Base-by-base conservation (phyloP, 2,329 filamentous ascomycete genomes). In the Ampelomyces quisqualis region DNA sequence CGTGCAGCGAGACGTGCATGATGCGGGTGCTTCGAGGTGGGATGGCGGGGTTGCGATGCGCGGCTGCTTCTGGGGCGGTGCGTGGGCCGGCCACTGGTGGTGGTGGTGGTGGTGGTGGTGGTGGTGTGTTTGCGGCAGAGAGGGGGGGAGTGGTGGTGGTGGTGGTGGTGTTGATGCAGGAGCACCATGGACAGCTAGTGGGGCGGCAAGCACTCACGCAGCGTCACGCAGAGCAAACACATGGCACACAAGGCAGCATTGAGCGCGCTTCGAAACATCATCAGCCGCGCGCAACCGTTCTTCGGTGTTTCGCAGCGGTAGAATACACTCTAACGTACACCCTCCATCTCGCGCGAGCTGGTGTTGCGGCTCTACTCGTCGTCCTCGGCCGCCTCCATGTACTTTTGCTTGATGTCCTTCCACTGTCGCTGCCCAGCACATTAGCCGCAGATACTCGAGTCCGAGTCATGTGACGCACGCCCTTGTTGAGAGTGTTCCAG, bases 361-460 rank as follows among this genome's bases (percentile, higher is more conserved):
- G 8, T 22, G 21, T 14, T 34, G 37, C 40, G n/a, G 30, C 39
- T 28, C 51, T 66, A 65, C 53, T 67, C 73, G 45, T 85, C 83
- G 54, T 83, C 83, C 53, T 86, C 84, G 41, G 77, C 80, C 45
- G 78, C 77, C 73, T 87, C 67, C 64, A 95, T 72, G 73, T 95
- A 98, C 73, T 80, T 85, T 72, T 84, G 76, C 76, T 94, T 91
- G 77, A 98, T 96, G 72, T 98, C 93, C 81, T 96, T 96, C 93
- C 93, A 97, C 94, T 96, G 91, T 67, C 91, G 89, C 91, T 97
- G 67, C 60, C 44, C 18, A 13, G 9, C 18, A 19, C 11, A 40
- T 65, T 56, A 65, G 62, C 56, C 18, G 10, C 11, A 23, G 21
- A 18, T 26, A 62, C 55, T 59, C 53, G 18, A 7, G 14, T 24